These are phyloP conservation scores for Leishmania arabica DNA, from an alignment of 208 protist genomes.

Conservation along the genomic window DNA sequence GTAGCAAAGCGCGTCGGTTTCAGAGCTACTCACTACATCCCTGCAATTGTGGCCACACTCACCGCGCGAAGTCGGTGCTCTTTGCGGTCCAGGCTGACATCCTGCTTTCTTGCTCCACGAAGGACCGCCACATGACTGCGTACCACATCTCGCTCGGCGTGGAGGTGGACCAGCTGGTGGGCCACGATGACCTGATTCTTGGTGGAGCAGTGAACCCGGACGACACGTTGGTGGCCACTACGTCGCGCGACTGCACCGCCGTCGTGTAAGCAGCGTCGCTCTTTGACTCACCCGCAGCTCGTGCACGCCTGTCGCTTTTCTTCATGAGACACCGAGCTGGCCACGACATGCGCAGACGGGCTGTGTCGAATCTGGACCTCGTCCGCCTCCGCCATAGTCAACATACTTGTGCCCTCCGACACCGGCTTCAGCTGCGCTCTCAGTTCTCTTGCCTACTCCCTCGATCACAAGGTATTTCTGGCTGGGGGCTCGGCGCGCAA, in stretches of 20 bases:
- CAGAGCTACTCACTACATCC: slow-evolving; percentile 8
- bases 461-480: slow-evolving; percentile 7
- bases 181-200: slow-evolving; percentile 30
- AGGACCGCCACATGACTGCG: slow-evolving; percentile 15
- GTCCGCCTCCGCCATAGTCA: slow-evolving; percentile 8
- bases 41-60: slow-evolving; percentile 21
- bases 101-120: slow-evolving; percentile 32
- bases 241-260: slow-evolving; percentile 28
- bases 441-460: slow-evolving; percentile 17
- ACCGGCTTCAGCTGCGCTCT: slow-evolving; percentile 20
- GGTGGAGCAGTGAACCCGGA: slow-evolving; percentile 28
- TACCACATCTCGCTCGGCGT: slow-evolving; percentile 24
- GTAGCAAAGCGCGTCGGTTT: not conserved
- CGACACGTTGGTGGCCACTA: slow-evolving; percentile 32
- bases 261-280: slow-evolving; percentile 34
- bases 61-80: slow-evolving; percentile 26
- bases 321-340: slow-evolving; percentile 10
- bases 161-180: slow-evolving; percentile 26
- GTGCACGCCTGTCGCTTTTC: slow-evolving; percentile 35
- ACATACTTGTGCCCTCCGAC: slow-evolving; percentile 12
- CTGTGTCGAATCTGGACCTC: slow-evolving; percentile 36
- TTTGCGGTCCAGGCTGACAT: slow-evolving; percentile 15
- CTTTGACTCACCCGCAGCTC: slow-evolving; percentile 31
- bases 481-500: slow-evolving; percentile 6
- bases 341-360: slow-evolving; percentile 35